Percentiles rank a stretch among this genome's conserved stretches.
Conservation (phyloP, 352 stramenopile species). For the Phytopythium cucurbitacearum region DNA sequence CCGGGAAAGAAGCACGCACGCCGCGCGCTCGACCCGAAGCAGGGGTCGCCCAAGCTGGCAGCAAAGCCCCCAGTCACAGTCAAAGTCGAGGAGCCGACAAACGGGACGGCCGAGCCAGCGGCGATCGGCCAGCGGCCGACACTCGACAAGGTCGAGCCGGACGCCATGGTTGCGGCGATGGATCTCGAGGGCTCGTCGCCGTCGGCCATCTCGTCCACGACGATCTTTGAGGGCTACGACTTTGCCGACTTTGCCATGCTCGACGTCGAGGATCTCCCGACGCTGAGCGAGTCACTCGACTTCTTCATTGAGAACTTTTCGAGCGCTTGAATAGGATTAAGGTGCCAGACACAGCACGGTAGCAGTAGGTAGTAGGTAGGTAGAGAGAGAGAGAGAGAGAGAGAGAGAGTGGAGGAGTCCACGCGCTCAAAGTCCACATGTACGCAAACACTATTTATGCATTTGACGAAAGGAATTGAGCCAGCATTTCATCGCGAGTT, state of each 20-base stretch:
- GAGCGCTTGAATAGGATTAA: not conserved
- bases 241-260: constrained; percentile 8
- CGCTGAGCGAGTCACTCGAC: constrained; percentile 26
- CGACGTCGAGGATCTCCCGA: constrained; percentile 11
- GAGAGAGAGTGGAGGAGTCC: not conserved
- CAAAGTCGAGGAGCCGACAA: not conserved
- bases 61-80: not conserved
- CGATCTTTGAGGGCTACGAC: constrained; percentile 5
- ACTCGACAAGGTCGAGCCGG: constrained; percentile 11
- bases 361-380: not conserved
- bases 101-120: not conserved
- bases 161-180: constrained; percentile 1
- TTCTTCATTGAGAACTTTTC: constrained; percentile 37
- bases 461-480: too few species aligned
- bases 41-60: not conserved
- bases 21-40: not conserved
- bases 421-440: too few species aligned
- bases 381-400: not conserved
- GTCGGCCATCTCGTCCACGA: constrained; percentile 17
- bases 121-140: constrained; percentile 14
- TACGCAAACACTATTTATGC: too few species aligned
- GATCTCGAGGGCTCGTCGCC: constrained; percentile 24
- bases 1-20: constrained; percentile 13
- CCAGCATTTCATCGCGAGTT: too few species aligned
- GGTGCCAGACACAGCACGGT: too few species aligned